These are phyloP conservation scores for Stereocaulon alpinum DNA, from an alignment of 495 filamentous ascomycete genomes.

Conservation along the genomic window DNA sequence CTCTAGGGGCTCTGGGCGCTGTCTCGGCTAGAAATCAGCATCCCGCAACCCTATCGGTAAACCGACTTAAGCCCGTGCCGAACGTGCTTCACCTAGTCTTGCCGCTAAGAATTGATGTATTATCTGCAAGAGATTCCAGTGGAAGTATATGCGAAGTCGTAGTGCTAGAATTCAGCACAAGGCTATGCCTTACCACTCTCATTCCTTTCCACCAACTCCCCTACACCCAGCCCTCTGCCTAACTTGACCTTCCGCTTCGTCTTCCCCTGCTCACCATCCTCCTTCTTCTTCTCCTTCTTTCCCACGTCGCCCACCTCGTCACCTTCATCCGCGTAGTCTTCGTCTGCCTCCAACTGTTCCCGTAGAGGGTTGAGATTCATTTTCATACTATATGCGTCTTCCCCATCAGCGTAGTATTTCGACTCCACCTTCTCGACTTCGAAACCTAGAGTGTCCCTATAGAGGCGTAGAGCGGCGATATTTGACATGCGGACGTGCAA, in stretches of 20 bases:
- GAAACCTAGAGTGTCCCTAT: conserved; percentile 89
- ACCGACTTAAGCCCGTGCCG: not conserved
- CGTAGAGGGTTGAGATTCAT: conserved; percentile 61
- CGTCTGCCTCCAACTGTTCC: conserved; percentile 31
- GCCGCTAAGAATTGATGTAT: too few relatives aligned
- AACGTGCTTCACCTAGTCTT: not conserved
- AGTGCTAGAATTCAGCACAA: not conserved
- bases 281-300: conserved; percentile 34
- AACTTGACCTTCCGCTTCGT: conserved; percentile 63
- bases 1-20: not conserved
- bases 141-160: too few relatives aligned
- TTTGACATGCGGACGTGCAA: conserved; percentile 94
- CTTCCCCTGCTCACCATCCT: conserved; percentile 27
- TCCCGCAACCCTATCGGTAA: conserved; percentile 1
- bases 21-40: conserved; percentile 1
- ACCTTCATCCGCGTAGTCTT: conserved; percentile 40
- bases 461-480: conserved; percentile 77
- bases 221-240: conserved; percentile 68
- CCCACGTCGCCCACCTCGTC: conserved; percentile 45
- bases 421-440: conserved; percentile 78
- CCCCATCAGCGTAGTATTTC: conserved; percentile 97
- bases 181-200: conserved; percentile 16
- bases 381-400: conserved; percentile 92
- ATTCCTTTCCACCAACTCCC: conserved; percentile 46
- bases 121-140: too few relatives aligned